Evolutionary conservation across 352 stramenopile species (phyloP).

Genomic region (Thalassiosira mediterranea): DNA sequence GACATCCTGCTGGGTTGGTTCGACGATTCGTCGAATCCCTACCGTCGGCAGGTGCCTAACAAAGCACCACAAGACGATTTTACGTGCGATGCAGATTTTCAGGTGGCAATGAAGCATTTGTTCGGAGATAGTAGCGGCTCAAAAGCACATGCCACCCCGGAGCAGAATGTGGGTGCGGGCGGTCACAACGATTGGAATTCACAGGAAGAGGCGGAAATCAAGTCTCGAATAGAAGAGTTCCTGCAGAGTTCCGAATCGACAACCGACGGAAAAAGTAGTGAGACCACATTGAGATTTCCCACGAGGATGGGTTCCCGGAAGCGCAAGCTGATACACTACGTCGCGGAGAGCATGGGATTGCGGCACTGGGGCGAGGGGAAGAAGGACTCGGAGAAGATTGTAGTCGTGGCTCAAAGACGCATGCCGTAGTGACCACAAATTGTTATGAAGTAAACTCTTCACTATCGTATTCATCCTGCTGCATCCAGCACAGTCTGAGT

Average conservation of each 20-base stretch:
- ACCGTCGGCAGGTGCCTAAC: not conserved
- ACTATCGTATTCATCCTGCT: no score
- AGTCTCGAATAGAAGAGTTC: slow-evolving; percentile 45
- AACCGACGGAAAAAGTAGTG: not conserved
- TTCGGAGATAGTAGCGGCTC: slow-evolving; percentile 2
- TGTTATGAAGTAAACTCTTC: no score
- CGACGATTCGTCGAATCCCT: slow-evolving; percentile 19
- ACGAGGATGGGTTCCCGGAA: slow-evolving; percentile 56
- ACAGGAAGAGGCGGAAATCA: slow-evolving; percentile 57
- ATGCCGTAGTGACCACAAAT: no score
- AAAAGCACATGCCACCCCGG: not conserved
- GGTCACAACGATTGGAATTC: slow-evolving; percentile 56
- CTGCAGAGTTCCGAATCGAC: slow-evolving; percentile 6
- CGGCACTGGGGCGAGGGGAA: slow-evolving; percentile 62
- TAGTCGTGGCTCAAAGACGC: slow-evolving; percentile 46
- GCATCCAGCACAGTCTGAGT: no score
- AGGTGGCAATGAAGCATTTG: slow-evolving; percentile 47
- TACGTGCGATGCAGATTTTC: slow-evolving; percentile 46
- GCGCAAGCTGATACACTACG: slow-evolving; percentile 71
- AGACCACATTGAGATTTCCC: slow-evolving; percentile 50
- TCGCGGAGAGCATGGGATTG: slow-evolving; percentile 59
- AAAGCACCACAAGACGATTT: slow-evolving; percentile 6
- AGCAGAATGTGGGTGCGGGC: not conserved
- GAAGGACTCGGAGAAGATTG: slow-evolving; percentile 60
- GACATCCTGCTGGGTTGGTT: slow-evolving; percentile 69